Conservation (phyloP, 2,329 filamentous ascomycete species). For the Alternaria arborescens region DNA sequence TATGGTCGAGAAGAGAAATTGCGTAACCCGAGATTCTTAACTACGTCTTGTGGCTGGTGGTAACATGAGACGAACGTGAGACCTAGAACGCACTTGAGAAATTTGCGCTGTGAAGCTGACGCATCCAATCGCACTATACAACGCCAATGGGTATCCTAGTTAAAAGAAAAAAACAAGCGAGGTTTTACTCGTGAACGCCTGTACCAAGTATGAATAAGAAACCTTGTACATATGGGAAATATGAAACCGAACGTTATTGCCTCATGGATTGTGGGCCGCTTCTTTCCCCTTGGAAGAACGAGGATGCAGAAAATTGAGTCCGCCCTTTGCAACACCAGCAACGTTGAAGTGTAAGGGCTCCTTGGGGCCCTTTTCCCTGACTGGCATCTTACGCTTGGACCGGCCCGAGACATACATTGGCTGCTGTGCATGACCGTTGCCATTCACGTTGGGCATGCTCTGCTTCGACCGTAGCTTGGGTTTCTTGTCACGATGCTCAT, state of each 20-base stretch:
- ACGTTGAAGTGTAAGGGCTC: conserved; percentile 53
- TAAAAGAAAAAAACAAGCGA: conserved; percentile 17
- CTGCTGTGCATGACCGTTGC: conserved; percentile 33
- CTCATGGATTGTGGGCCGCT: conserved; percentile 30
- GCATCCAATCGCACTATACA: conserved; percentile 18
- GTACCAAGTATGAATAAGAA: conserved; percentile 7
- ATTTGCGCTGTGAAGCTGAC: background rate
- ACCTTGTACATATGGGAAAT: conserved; percentile 3
- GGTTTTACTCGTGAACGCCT: conserved; percentile 35
- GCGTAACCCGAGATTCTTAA: background rate
- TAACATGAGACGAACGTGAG: background rate
- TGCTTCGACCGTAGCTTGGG: conserved; percentile 50
- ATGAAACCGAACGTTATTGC: background rate
- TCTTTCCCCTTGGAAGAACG: conserved; percentile 50
- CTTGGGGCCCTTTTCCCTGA: conserved; percentile 49
- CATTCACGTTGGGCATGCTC: conserved; percentile 44
- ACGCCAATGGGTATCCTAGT: conserved; percentile 39
- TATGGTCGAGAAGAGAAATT: conserved; percentile 19
- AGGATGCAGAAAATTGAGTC: conserved; percentile 43
- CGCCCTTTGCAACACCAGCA: conserved; percentile 47
- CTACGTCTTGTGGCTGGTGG: background rate
- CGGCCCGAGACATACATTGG: conserved; percentile 53
- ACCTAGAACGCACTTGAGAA: background rate
- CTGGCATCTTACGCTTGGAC: conserved; percentile 54
- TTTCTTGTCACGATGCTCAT: conserved; percentile 54